A percentile compares a stretch with the other conserved stretches of the same genome.
Conservation (phyloP, 352 stramenopile species). For the Globisporangium megalacanthum region DNA sequence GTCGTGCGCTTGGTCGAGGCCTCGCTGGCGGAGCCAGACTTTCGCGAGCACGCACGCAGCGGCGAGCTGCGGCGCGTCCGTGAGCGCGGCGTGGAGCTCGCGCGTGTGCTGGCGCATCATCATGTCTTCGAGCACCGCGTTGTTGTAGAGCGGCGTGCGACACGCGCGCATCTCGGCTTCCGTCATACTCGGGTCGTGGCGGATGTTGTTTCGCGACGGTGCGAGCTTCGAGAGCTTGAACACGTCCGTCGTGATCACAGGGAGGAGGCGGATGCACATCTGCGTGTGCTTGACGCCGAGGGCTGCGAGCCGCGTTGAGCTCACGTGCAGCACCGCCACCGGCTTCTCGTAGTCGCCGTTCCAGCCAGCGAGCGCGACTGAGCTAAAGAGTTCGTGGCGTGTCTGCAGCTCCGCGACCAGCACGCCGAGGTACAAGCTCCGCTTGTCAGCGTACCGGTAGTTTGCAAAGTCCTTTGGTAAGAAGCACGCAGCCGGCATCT, state of each 20-base stretch:
- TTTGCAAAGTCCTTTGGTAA: constrained; percentile 87
- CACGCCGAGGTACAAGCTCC: constrained; percentile 82
- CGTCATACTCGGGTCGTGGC: constrained; percentile 66
- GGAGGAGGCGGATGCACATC: constrained; percentile 68
- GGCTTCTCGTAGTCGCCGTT: constrained; percentile 78
- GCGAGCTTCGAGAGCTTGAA: constrained; percentile 83
- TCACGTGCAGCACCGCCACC: constrained; percentile 53
- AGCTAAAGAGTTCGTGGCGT: constrained; percentile 31
- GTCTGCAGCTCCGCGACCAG: constrained; percentile 52
- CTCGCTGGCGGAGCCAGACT: constrained; percentile 84
- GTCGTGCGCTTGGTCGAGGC: constrained; percentile 67
- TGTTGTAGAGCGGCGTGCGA: constrained; percentile 88
- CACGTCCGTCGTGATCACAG: constrained; percentile 52
- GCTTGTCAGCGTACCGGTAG: constrained; percentile 88
- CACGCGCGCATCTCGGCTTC: constrained; percentile 64
- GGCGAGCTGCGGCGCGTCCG: constrained; percentile 62
- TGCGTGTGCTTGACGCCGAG: constrained; percentile 46
- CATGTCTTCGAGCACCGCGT: constrained; percentile 90
- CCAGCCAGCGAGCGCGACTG: constrained; percentile 64
- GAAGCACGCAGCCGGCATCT: constrained; percentile 81
- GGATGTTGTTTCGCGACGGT: constrained; percentile 81
- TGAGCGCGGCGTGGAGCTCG: constrained; percentile 64
- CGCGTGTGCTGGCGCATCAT: constrained; percentile 73
- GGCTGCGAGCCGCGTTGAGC: constrained; percentile 24
- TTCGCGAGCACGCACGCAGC: constrained; percentile 82